These are phyloP conservation scores for Fonsecaea multimorphosa DNA, from an alignment of 2,329 filamentous ascomycete species.

Conservation along the genomic window DNA sequence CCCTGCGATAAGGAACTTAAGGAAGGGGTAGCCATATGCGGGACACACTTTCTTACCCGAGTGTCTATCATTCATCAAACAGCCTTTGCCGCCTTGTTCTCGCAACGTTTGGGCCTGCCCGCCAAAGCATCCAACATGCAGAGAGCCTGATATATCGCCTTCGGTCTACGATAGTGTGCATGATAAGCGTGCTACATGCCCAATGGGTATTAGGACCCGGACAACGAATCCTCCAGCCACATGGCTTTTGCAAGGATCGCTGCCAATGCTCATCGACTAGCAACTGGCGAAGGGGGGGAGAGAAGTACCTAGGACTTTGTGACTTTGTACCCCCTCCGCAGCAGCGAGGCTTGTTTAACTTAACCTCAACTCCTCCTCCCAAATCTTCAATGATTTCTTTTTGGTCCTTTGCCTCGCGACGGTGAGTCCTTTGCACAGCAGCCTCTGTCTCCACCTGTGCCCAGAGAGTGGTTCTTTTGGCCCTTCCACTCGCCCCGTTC, in stretches of 20 bases:
- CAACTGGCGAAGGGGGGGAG: constrained; percentile 2
- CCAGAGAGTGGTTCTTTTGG: background rate
- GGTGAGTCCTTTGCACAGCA: background rate
- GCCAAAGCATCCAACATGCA: background rate
- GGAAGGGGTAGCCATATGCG: background rate
- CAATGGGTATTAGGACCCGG: constrained; percentile 1
- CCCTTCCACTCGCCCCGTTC: background rate
- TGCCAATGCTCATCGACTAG: constrained; percentile 3
- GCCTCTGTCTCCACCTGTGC: background rate
- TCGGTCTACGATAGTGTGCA: constrained; percentile 16
- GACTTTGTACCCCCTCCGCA: background rate
- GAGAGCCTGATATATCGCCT: background rate
- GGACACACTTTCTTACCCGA: background rate
- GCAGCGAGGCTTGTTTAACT: constrained; percentile 1
- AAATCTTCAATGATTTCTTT: background rate
- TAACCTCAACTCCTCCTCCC: constrained; percentile 5
- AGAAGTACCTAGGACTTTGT: background rate
- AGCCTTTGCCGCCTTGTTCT: background rate
- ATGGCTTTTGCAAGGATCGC: constrained; percentile 1
- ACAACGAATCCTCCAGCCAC: constrained; percentile 5
- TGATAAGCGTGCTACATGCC: constrained; percentile 1
- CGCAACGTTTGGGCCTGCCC: background rate
- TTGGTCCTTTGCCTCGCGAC: background rate
- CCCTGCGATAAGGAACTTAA: constrained; percentile 19
- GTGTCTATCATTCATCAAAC: background rate